phyloP scores from a whole-genome alignment of 2,329 filamentous ascomycete genomes.

The Tolypocladium ophioglossoides region DNA sequence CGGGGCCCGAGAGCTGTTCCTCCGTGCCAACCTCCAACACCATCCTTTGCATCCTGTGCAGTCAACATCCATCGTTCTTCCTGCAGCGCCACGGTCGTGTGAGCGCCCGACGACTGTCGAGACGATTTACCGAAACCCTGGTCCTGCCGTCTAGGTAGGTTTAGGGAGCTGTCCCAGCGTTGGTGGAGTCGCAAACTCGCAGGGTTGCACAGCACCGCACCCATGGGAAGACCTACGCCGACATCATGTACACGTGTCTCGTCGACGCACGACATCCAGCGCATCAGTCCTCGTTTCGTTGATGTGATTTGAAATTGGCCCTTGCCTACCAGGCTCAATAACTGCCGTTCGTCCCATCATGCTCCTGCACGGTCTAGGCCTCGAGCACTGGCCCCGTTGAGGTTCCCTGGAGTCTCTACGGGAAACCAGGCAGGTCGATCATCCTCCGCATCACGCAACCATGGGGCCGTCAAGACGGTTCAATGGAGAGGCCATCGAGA shows the following conservation, averaged over 20 bases:
- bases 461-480: not conserved
- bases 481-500: not conserved
- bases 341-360: not conserved
- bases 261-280: not conserved
- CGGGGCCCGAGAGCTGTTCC: not conserved
- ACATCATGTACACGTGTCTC: not conserved
- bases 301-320: not conserved
- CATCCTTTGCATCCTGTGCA: not conserved
- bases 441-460: not conserved
- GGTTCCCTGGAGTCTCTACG: not conserved
- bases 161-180: not conserved
- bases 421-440: not conserved
- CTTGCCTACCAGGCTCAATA: not conserved
- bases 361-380: not conserved
- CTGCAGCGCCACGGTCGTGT: not conserved
- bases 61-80: not conserved
- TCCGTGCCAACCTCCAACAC: not conserved
- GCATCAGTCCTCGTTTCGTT: not conserved
- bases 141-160: not conserved
- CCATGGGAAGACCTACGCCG: not conserved
- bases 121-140: not conserved
- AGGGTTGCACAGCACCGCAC: not conserved
- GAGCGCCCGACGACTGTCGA: not conserved
- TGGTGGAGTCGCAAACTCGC: not conserved
- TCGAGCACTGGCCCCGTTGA: not conserved